A percentile compares a stretch with the other conserved stretches of the same genome.
Evolutionary conservation across 805 yeast species (phyloP).

Genomic region (Starmerella ratchasimensis): DNA sequence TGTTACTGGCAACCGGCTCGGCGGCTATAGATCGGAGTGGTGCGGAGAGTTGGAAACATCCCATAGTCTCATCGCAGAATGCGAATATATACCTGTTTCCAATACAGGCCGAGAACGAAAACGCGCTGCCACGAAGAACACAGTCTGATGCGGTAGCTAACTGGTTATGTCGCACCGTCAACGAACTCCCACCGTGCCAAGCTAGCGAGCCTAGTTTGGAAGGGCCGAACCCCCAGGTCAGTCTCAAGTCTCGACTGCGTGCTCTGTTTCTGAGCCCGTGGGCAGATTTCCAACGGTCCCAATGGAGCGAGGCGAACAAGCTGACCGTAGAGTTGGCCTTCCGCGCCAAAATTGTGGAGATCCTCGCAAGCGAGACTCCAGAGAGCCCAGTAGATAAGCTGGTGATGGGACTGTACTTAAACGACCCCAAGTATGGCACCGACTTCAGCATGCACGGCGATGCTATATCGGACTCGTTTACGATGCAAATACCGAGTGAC

Average conservation of each 20-base stretch:
- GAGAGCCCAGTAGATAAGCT: conserved; percentile 3
- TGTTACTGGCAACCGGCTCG: conserved; percentile 1
- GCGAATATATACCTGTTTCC: conserved; percentile 5
- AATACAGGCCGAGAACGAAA: not conserved
- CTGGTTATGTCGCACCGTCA: conserved; percentile 3
- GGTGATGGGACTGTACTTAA: conserved; percentile 5
- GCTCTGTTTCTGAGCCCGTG: conserved; percentile 3
- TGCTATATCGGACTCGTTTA: conserved; percentile 6
- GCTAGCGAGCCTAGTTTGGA: too few species aligned
- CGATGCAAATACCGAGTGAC: not conserved
- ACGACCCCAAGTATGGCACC: not conserved
- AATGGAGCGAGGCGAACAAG: conserved; percentile 8
- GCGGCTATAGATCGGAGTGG: not conserved
- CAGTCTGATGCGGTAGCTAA: not conserved
- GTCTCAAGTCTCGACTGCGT: too few species aligned
- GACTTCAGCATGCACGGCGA: conserved; percentile 6
- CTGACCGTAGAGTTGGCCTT: too few species aligned
- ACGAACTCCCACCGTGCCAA: too few species aligned
- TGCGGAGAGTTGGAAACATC: conserved; percentile 8
- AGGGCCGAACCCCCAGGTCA: too few species aligned
- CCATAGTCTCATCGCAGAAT: conserved; percentile 12
- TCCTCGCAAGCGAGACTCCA: not conserved
- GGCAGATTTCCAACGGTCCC: conserved; percentile 4
- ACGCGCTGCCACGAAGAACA: not conserved
- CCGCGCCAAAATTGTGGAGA: conserved; percentile 2